Evolutionary conservation across 2,329 filamentous ascomycete species (phyloP), one percentile per base, ranked within the genome.

Genomic region (Penicillium sp.): DNA sequence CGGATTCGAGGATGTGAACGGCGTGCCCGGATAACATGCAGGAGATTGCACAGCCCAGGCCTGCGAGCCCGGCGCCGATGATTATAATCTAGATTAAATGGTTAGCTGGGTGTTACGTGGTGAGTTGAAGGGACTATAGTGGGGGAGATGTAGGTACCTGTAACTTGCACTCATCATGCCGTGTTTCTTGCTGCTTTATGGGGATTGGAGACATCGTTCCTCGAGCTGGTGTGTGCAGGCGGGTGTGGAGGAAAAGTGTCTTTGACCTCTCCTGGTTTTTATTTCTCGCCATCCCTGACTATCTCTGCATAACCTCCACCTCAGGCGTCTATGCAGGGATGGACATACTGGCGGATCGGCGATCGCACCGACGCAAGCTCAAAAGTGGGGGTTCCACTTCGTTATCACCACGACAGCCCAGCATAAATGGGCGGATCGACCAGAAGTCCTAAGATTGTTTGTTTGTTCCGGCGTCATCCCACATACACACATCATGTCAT

Each of bases 141-240:
- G 21, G 2, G 26, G 23, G 21, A 55, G 6, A 19, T 17, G 19
- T 1, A 29, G 45, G 73, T 11, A 80, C 77, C 3, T 85, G 74
- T 0, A 85, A 73, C 5, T 80, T 78, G 26, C 81, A 77, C 3
- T 77, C 75, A 64, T 85, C 83, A 15, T 31, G 80, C 80, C 21
- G 84, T 71, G 30, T 56, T 7, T 68, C 55, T 58, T 69, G 65
- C 47, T 71, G 52, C 52, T 71, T 69, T 48, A 84, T 77, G 67
- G 84, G 83, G 38, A 86, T 84, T 21, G 21, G 1, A 2, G 84
- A 83, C 2, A 69, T 64, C 69, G 70, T 73, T 0, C 21, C 21
- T 21, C 21, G 2, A 21, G 21, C 21, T 21, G 2, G 21, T 21
- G 21, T 21, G 2, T 21, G 21, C 21, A 21, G 21, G 21, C 21